Base-by-base conservation (phyloP, 164 flowering plant genomes). In the Vitis labrusca region DNA sequence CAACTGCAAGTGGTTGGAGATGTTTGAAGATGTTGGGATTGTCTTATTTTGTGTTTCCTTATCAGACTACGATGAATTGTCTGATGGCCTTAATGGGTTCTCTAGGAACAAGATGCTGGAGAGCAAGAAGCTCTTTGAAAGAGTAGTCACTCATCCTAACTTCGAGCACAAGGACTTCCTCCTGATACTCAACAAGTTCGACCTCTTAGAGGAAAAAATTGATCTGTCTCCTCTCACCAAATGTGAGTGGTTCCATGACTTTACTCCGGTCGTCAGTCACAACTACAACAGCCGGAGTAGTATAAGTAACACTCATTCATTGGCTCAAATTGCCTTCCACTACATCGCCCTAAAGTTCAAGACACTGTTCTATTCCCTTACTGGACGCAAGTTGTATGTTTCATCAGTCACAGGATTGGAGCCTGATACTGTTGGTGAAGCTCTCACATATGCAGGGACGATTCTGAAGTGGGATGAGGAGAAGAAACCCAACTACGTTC, bases 221-320 rank as follows among this genome's bases (percentile, higher is more conserved):
- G 75, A 68, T 11, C 59, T 64, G 10, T 71, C 32, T 29, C 83
- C 83, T 23, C 80, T 84, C 54, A 65, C 65, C 17, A 51, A 27
- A 59, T 84, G 85, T 50, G 80, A 81, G 16, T 84, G 87, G 83
- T 80, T 84, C 58, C 27, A 32, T 12, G 85, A 84, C 61, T 84
- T 77, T 73, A 58, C 68, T 62, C 85, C 87, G 0, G 60, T 80
- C 61, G 68, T 73, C 60, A 68, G 73, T 70, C 64, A 51, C 10
- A 49, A 74, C 65, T 58, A 59, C 19, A 32, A 23, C 13, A 27
- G 51, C 52, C 19, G n/a, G 55, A 68, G 13, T 27, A 64, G 50
- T 47, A 53, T 30, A 27, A 59, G 30, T n/a, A 67, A 52, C 6
- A 61, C 16, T 71, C 54, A 78, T n/a, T 27, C 86, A 8, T 51